Evolutionary conservation across 2,329 filamentous ascomycete species (phyloP), one percentile per base, ranked within the genome.

Genomic region (Gnomoniopsis smithogilvyi): DNA sequence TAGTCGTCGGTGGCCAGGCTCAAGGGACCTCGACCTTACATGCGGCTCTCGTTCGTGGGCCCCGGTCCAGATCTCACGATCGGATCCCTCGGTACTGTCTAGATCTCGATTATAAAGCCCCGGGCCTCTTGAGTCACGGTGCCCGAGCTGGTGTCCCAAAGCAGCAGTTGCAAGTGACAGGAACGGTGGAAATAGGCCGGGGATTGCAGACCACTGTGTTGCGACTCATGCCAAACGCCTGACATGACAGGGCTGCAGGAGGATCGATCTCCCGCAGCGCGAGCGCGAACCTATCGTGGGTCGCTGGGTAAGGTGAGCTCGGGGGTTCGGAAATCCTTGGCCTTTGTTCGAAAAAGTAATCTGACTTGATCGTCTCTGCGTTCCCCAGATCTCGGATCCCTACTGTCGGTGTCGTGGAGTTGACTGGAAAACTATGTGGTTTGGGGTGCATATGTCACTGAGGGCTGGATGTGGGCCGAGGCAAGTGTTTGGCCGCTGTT

Each of bases 271-370:
- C 58, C 41, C 43, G 22, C 17, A 17, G 41, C 36, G 36, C 36
- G 36, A n/a, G 36, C 36, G 17, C 41, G 41, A 45, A 41, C 24
- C 52, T 48, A 24, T 60, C 60, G 60, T 62, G 60, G 60, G 57
- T 49, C 57, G 51, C 51, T 62, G 60, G 60, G 60, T 62, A 62
- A 56, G 57, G 60, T 56, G 60, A 45, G 8, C 21, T 56, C 30
- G 54, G 46, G 26, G 34, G n/a, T 45, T 47, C 45, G n/a, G n/a
- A 6, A n/a, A 21, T 19, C 8, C 41, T 10, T 45, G 15, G 41
- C 8, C 38, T n/a, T 10, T 10, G 17, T 11, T 19, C 6, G 15
- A 19, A 17, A 11, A n/a, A 19, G 41, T 19, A n/a, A 21, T 3
- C 15, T 45, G 41, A 41, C 8, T n/a, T 41, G 12, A 41, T 41